These are phyloP conservation scores for Hamigera avellanea DNA, from an alignment of 495 filamentous ascomycete genomes.

Conservation along the genomic window DNA sequence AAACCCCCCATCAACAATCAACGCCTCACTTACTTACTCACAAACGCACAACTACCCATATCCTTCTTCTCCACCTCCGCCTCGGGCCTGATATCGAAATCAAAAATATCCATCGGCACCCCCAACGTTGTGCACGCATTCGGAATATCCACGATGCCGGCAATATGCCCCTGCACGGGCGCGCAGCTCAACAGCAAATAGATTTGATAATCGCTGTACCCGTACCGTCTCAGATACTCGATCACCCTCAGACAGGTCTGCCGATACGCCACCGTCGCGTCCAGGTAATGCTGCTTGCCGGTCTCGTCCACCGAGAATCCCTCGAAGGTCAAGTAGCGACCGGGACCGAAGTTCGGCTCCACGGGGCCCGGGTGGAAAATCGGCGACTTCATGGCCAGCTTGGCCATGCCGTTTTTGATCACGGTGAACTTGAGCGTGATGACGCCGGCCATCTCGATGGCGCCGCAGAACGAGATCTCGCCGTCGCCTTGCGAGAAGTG, in stretches of 20 bases:
- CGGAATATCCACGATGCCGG: slow-evolving; percentile 83
- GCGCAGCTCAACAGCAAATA: slow-evolving; percentile 85
- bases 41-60: slow-evolving; percentile 70
- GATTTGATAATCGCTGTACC: slow-evolving; percentile 70
- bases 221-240: slow-evolving; percentile 79
- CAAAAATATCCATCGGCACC: slow-evolving; percentile 90
- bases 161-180: slow-evolving; percentile 84
- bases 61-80: slow-evolving; percentile 51
- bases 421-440: slow-evolving; percentile 89
- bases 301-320: slow-evolving; percentile 88
- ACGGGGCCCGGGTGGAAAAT: slow-evolving; percentile 87
- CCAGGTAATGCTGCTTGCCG: slow-evolving; percentile 88
- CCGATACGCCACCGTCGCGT: slow-evolving; percentile 85
- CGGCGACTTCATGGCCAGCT: slow-evolving; percentile 72
- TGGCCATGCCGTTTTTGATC: slow-evolving; percentile 70
- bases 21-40: slow-evolving; percentile 32
- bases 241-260: slow-evolving; percentile 75
- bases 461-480: slow-evolving; percentile 92
- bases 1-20: too few relatives aligned
- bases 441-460: slow-evolving; percentile 91
- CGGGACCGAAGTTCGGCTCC: slow-evolving; percentile 82
- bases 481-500: slow-evolving; percentile 89
- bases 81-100: slow-evolving; percentile 77
- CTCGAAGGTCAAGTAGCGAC: slow-evolving; percentile 83
- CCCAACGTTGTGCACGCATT: slow-evolving; percentile 85